Percentiles rank a stretch among this genome's conserved stretches.
These are phyloP conservation scores for Leccinum fibrillosum DNA, from an alignment of 768 basidiomycete genomes.

Conservation along the genomic window DNA sequence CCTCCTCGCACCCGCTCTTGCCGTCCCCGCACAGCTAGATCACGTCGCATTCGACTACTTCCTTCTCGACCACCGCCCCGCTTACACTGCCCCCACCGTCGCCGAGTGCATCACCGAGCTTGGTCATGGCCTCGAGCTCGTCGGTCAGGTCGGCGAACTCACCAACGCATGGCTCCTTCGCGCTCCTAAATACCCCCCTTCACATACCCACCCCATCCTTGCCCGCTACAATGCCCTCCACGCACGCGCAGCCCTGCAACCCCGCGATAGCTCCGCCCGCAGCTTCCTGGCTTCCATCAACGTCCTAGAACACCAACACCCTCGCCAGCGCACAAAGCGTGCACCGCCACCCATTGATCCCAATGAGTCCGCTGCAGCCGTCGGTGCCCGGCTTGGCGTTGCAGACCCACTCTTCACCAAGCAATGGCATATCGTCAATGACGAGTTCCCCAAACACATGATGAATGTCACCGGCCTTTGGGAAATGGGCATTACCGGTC, in stretches of 20 bases:
- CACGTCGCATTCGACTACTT: slow-evolving; percentile 81
- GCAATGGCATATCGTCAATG: slow-evolving; percentile 97
- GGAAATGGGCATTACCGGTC: slow-evolving; percentile 87
- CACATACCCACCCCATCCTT: slow-evolving; percentile 37
- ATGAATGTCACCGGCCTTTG: slow-evolving; percentile 95
- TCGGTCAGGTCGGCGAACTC: slow-evolving; percentile 86
- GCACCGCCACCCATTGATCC: slow-evolving; percentile 60
- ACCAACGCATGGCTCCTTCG: slow-evolving; percentile 81
- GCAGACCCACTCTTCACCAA: slow-evolving; percentile 75
- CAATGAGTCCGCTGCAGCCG: slow-evolving; percentile 36
- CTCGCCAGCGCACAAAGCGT: slow-evolving; percentile 69
- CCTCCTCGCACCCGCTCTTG: slow-evolving; percentile 1
- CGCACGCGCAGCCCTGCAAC: slow-evolving; percentile 26
- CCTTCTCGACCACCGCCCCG: slow-evolving; percentile 63
- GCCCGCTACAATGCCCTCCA: slow-evolving; percentile 47
- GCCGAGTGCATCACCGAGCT: slow-evolving; percentile 56
- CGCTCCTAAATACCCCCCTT: slow-evolving; percentile 33
- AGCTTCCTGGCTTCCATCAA: slow-evolving; percentile 54
- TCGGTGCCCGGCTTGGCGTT: slow-evolving; percentile 64
- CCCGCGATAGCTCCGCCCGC: slow-evolving; percentile 38
- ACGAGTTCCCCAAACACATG: slow-evolving; percentile 72
- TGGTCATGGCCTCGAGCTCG: slow-evolving; percentile 79
- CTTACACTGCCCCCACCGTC: slow-evolving; percentile 49
- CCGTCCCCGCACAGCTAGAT: slow-evolving; percentile 35
- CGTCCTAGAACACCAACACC: slow-evolving; percentile 58